These are phyloP conservation scores for Naematelia encephala DNA, from an alignment of 768 basidiomycete species.

Conservation along the genomic window DNA sequence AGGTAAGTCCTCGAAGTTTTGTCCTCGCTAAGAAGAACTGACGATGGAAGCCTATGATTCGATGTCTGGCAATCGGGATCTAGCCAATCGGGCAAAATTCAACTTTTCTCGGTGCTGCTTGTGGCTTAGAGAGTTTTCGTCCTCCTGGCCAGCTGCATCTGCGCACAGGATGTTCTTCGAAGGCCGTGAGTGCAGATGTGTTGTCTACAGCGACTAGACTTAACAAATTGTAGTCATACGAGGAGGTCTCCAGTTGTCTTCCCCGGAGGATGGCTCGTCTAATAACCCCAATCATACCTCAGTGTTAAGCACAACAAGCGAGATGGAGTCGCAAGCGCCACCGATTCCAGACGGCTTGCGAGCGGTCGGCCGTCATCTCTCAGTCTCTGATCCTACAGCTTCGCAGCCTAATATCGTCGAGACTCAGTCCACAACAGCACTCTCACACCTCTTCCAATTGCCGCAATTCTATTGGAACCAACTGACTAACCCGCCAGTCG, in stretches of 20 bases:
- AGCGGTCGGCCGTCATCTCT: conserved; percentile 2
- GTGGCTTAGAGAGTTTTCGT: conserved; percentile 34
- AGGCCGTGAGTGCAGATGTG: conserved; percentile 36
- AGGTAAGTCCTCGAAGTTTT: conserved; percentile 13
- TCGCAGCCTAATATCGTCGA: background rate
- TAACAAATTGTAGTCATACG: conserved; percentile 19
- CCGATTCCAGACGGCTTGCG: background rate
- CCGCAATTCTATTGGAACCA: conserved; percentile 30
- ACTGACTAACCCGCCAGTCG: conserved; percentile 3
- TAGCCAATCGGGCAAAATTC: conserved; percentile 25
- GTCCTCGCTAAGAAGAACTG: background rate
- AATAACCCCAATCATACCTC: background rate
- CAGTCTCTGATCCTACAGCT: background rate
- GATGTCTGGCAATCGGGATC: conserved; percentile 15
- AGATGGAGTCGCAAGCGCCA: background rate
- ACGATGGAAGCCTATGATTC: conserved; percentile 29
- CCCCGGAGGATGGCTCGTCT: background rate
- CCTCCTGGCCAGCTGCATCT: conserved; percentile 39
- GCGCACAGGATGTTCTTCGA: conserved; percentile 41
- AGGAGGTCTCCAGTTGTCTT: conserved; percentile 20
- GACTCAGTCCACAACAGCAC: background rate
- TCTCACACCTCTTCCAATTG: conserved; percentile 19
- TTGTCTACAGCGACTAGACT: background rate
- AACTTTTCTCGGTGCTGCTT: conserved; percentile 41
- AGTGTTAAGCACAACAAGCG: background rate